Percentiles rank a stretch among this genome's conserved stretches.
Conservation (phyloP, 352 stramenopile species). For the Globisporangium megalacanthum region DNA sequence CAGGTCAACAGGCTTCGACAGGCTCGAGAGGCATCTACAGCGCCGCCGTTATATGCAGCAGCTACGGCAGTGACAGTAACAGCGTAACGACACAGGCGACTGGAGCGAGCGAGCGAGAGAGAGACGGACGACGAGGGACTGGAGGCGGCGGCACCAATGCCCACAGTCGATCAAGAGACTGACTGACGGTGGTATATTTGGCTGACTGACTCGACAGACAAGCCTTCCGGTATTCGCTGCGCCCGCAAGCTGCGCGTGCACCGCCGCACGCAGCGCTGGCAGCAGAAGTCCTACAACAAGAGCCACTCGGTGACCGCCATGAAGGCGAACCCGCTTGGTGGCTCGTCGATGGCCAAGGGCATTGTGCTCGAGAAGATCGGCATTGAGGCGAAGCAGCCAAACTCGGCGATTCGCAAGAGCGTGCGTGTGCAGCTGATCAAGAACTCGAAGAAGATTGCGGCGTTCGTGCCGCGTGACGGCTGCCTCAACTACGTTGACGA, state of each 20-base stretch:
- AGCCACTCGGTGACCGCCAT: conserved; percentile 98
- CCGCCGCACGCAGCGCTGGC: conserved; percentile 97
- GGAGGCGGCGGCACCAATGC: neutral
- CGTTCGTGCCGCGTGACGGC: conserved; percentile 99
- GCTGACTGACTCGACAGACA: conserved; percentile 88
- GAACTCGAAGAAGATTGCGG: conserved; percentile 99
- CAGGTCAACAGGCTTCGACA: neutral
- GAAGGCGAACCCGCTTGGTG: conserved; percentile 99
- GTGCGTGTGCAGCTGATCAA: conserved; percentile 99
- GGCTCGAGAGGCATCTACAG: no score
- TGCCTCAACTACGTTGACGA: conserved; percentile 99
- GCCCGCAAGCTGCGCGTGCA: conserved; percentile 99
- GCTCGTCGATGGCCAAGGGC: conserved; percentile 99
- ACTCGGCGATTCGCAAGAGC: conserved; percentile 99
- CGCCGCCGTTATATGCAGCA: no score
- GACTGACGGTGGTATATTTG: neutral
- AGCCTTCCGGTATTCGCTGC: conserved; percentile 98
- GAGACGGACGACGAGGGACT: no score
- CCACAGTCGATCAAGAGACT: neutral
- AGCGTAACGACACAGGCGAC: no score
- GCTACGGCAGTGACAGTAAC: no score
- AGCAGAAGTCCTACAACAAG: conserved; percentile 99
- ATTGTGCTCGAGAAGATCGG: conserved; percentile 99
- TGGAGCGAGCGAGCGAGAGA: no score
- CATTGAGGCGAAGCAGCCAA: conserved; percentile 99